These are phyloP conservation scores for Gonium pectorale DNA, from an alignment of 139 green algal species.

Conservation along the genomic window DNA sequence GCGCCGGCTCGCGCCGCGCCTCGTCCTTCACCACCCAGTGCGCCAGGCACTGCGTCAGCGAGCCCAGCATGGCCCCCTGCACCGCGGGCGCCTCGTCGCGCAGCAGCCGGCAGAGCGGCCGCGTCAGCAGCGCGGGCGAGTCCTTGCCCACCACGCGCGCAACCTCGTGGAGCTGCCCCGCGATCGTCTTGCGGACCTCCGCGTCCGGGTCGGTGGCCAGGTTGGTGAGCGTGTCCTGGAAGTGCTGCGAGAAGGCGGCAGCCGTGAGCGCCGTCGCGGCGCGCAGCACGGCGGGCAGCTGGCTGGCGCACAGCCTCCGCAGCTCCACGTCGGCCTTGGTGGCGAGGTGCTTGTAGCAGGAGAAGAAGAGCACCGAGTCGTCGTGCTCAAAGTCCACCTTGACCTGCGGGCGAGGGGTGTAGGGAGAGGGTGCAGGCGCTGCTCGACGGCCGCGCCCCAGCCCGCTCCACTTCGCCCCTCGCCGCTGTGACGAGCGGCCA, in stretches of 20 bases:
- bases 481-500: background rate
- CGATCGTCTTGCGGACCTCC: constrained; percentile 56
- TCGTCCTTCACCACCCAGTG: constrained; percentile 40
- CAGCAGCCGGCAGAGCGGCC: constrained; percentile 63
- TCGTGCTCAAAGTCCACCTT: constrained; percentile 65
- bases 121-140: constrained; percentile 60
- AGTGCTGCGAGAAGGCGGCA: constrained; percentile 53
- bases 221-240: constrained; percentile 62
- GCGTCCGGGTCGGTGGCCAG: constrained; percentile 53
- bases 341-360: constrained; percentile 63
- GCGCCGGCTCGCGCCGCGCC: constrained; percentile 33
- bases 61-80: constrained; percentile 52
- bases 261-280: constrained; percentile 30
- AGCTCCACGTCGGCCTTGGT: constrained; percentile 57
- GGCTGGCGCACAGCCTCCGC: constrained; percentile 50
- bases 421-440: background rate
- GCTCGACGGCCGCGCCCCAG: too few species aligned
- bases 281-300: constrained; percentile 43
- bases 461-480: background rate
- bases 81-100: constrained; percentile 62
- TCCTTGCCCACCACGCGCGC: constrained; percentile 47
- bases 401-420: constrained; percentile 34
- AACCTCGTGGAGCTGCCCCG: constrained; percentile 55
- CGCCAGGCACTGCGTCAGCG: constrained; percentile 43
- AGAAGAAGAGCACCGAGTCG: constrained; percentile 54